Evolutionary conservation across 768 basidiomycete species (phyloP).

Genomic region (Russula griseocarnosa): DNA sequence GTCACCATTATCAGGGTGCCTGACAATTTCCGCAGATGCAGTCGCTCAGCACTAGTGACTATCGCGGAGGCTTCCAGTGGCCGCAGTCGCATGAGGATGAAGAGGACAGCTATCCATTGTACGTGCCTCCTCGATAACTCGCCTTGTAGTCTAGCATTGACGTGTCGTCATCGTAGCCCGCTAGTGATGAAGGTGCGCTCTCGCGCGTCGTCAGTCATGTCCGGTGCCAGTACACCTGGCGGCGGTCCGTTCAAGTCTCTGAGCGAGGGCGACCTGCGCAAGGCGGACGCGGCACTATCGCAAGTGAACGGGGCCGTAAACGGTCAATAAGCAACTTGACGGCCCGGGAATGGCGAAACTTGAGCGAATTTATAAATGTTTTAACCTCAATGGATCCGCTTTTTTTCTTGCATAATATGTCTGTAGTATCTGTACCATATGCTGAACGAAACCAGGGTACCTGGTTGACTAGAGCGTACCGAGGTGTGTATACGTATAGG

Average conservation of each 20-base stretch:
- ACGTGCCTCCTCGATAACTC: conserved; percentile 36
- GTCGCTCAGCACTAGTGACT: conserved; percentile 79
- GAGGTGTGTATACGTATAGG: neutral
- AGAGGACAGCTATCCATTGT: conserved; percentile 90
- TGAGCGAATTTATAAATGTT: conserved; percentile 19
- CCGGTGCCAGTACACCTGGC: conserved; percentile 80
- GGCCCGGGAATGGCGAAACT: neutral
- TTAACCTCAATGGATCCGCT: conserved; percentile 6
- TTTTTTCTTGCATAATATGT: conserved; percentile 25
- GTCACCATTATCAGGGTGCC: neutral
- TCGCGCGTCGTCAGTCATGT: conserved; percentile 69
- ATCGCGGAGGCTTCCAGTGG: conserved; percentile 61
- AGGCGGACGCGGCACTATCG: conserved; percentile 85
- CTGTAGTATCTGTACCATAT: conserved; percentile 19
- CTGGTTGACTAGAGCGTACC: neutral
- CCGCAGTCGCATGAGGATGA: conserved; percentile 65
- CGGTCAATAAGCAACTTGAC: conserved; percentile 10
- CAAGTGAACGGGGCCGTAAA: conserved; percentile 41
- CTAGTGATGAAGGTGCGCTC: conserved; percentile 88
- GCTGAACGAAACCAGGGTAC: conserved; percentile 12
- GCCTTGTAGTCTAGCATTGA: conserved; percentile 8
- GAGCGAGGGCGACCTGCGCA: conserved; percentile 80
- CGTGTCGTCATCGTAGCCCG: conserved; percentile 48
- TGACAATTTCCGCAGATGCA: conserved; percentile 62
- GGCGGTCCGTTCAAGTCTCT: conserved; percentile 75